These are phyloP conservation scores for Fusarium humuli DNA, from an alignment of 2,329 filamentous ascomycete species.

Conservation along the genomic window DNA sequence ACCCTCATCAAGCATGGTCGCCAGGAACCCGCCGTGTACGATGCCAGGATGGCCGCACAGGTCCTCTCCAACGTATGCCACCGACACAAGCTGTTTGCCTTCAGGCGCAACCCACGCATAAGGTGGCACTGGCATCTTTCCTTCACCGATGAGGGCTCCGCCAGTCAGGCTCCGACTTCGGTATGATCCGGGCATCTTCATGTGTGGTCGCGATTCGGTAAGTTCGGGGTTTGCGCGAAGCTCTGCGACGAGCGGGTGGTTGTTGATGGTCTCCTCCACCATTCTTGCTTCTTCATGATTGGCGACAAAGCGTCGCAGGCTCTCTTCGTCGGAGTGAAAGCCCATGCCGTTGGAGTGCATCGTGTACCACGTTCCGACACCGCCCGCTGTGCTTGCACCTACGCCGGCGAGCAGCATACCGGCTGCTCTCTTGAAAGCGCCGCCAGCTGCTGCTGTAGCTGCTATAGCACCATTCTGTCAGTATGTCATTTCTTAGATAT, in stretches of 20 bases:
- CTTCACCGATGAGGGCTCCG: conserved; percentile 79
- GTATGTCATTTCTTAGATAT: conserved; percentile 18
- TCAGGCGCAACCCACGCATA: conserved; percentile 78
- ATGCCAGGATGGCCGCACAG: conserved; percentile 92
- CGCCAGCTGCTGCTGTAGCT: conserved; percentile 31
- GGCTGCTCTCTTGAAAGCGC: conserved; percentile 42
- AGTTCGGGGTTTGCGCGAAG: conserved; percentile 76
- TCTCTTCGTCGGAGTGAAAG: conserved; percentile 73
- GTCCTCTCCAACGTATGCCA: conserved; percentile 81
- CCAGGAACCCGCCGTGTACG: conserved; percentile 88
- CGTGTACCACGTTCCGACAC: conserved; percentile 52
- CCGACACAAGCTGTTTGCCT: conserved; percentile 75
- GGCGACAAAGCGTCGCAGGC: conserved; percentile 73
- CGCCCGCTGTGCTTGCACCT: conserved; percentile 49
- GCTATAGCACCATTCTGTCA: conserved; percentile 24
- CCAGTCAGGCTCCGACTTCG: conserved; percentile 83
- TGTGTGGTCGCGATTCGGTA: conserved; percentile 83
- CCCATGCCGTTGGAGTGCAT: conserved; percentile 53
- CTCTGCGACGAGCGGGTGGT: conserved; percentile 77
- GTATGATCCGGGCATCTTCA: conserved; percentile 81
- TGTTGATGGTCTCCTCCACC: conserved; percentile 79
- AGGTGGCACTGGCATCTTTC: conserved; percentile 84
- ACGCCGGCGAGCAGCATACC: conserved; percentile 48
- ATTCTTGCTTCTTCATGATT: conserved; percentile 64
- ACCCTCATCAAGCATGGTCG: conserved; percentile 93